phyloP scores from a whole-genome alignment of 176 grass and related monocot genomes.

The Phyllostachys edulis region DNA sequence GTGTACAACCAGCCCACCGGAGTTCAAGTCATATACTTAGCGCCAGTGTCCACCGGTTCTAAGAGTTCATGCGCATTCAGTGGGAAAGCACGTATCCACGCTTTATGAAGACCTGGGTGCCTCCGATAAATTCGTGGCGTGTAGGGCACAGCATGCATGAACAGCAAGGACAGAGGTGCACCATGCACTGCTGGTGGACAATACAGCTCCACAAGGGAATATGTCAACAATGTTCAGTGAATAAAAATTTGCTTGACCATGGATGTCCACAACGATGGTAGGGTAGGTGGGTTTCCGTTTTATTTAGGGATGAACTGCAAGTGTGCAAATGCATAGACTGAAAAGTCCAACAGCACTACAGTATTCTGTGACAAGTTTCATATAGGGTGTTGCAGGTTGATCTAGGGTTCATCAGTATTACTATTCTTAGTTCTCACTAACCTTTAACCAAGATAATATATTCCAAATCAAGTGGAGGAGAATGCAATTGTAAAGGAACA shows the following conservation, averaged over 20 bases:
- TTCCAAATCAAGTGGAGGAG: background rate
- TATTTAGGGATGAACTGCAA: conserved; percentile 9
- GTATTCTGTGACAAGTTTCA: background rate
- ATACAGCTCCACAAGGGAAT: background rate
- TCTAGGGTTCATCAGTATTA: conserved; percentile 3
- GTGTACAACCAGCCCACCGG: too few relatives aligned
- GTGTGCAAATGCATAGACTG: background rate
- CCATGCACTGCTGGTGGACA: conserved; percentile 1
- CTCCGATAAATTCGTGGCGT: too few relatives aligned
- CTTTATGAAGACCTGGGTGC: too few relatives aligned
- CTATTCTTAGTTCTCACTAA: background rate
- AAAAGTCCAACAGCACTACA: conserved; percentile 10
- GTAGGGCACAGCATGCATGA: background rate
- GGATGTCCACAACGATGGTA: background rate
- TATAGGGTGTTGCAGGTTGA: background rate
- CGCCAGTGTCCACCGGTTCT: too few relatives aligned
- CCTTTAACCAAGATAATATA: background rate
- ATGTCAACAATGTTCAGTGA: background rate
- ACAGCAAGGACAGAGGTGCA: background rate
- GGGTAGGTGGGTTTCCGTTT: background rate
- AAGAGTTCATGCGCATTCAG: too few relatives aligned
- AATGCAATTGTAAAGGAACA: background rate
- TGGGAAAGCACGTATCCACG: too few relatives aligned
- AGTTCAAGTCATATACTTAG: too few relatives aligned
- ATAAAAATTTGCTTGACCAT: conserved; percentile 15